Base-by-base conservation (phyloP, 164 flowering plant species). In the Taxillus chinensis region DNA sequence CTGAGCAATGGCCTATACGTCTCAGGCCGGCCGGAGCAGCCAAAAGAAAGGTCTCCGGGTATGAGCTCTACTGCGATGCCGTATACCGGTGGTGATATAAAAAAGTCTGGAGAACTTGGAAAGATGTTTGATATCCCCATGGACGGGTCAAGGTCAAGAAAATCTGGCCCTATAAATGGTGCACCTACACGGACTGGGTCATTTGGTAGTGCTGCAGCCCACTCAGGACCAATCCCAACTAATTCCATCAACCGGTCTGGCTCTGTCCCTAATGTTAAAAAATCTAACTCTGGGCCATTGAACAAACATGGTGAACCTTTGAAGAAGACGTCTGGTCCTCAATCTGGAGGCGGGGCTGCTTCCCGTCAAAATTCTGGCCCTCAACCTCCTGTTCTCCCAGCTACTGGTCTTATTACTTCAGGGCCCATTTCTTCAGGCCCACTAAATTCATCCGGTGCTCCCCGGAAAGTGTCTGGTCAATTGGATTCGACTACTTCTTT, bases 21-120 rank as follows among this genome's bases (percentile, higher is more conserved):
- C 11, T 90, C 97, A 39, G 97, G 97, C 58, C 79, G 97, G 64
- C 95, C 95, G 38, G 97, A 90, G 73, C 96, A 86, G 73, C 92
- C 85, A 12, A 93, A 93, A 72, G 98, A 93, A 70, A 87, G 81
- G 75, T 63, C 86, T 52, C 86, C 89, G 3, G 87, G 96, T 8
- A 90, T 90, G 85, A 84, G 87, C 67, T 87, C 96, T 45, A 75
- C 73, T 0, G 92, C 98, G 57, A 81, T 90, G 92, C 95, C 96
- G 10, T 93, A 93, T 68, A 93, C 97, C 17, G 98, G 98, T 55
- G 98, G 98, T 57, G 98, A 93, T 71, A 93, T 93, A 2, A 93
- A 90, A 68, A 93, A 84, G 59, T 93, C 98, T 16, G 98, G 98
- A 45, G 98, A 93, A 64, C 77, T 93, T 45, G 98, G 98, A 27